Percentiles rank a stretch among this genome's conserved stretches.
Conservation (phyloP, 208 protist genomes). For the Baffinella frigidus region DNA sequence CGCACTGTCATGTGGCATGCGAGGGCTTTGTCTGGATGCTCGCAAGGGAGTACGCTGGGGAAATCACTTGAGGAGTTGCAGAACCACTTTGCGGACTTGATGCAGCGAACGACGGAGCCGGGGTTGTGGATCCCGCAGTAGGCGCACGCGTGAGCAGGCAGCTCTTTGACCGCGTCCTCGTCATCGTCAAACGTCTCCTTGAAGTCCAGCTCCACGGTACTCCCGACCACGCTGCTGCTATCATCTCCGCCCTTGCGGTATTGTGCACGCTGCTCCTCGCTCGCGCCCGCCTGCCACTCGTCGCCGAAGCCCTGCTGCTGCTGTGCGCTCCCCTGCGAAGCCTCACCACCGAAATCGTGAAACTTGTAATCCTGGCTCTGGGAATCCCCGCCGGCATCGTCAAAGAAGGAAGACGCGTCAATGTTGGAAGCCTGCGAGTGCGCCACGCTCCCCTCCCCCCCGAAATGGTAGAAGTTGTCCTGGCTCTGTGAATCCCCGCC, state of each 20-base stretch:
- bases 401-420: constrained; percentile 51
- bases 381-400: not conserved
- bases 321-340: not conserved
- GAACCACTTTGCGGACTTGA: constrained; percentile 84
- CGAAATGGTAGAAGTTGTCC: constrained; percentile 42
- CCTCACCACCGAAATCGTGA: not conserved
- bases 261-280: too few relatives aligned
- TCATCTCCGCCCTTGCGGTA: too few relatives aligned
- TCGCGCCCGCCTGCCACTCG: not conserved
- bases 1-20: not conserved
- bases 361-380: constrained; percentile 47
- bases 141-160: constrained; percentile 62
- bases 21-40: constrained; percentile 63
- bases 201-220: constrained; percentile 54
- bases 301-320: not conserved
- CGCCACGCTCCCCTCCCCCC: too few relatives aligned
- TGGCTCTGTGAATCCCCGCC: not conserved
- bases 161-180: constrained; percentile 56
- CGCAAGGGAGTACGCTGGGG: too few relatives aligned
- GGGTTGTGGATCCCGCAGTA: constrained; percentile 85
- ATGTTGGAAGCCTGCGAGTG: not conserved
- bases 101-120: constrained; percentile 81
- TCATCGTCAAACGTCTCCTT: constrained; percentile 62
- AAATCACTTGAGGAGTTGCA: constrained; percentile 83
- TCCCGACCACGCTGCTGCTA: not conserved